These are phyloP conservation scores for Salinomyces thailandicus DNA, from an alignment of 2,329 filamentous ascomycete species.

Conservation along the genomic window DNA sequence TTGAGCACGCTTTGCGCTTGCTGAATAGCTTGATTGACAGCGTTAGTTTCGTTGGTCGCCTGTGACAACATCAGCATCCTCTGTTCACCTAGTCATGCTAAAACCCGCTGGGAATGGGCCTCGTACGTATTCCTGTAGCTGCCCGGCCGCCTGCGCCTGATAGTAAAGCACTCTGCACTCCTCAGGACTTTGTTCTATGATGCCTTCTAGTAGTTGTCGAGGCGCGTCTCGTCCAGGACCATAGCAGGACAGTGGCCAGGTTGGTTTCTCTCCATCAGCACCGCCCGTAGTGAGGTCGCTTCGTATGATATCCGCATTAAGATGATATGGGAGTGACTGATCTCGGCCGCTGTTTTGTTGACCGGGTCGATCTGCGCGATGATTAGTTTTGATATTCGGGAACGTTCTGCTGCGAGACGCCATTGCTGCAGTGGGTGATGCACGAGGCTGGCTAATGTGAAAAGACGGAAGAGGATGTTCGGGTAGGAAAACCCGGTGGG, in stretches of 20 bases:
- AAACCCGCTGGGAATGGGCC: too few relatives aligned
- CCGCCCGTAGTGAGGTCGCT: slow-evolving; percentile 29
- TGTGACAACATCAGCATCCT: slow-evolving; percentile 3
- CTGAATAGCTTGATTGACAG: slow-evolving; percentile 13
- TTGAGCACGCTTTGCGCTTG: slow-evolving; percentile 55
- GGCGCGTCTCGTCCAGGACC: slow-evolving; percentile 68
- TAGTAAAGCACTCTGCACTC: slow-evolving; percentile 70
- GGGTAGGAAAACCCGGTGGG: too few relatives aligned
- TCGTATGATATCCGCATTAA: slow-evolving; percentile 50
- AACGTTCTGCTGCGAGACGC: too few relatives aligned
- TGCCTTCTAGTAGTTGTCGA: slow-evolving; percentile 72
- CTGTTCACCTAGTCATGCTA: slow-evolving; percentile 26
- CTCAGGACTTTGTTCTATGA: slow-evolving; percentile 77
- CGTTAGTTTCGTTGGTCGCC: slow-evolving; percentile 10
- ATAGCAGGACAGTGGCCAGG: slow-evolving; percentile 82
- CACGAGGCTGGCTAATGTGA: too few relatives aligned
- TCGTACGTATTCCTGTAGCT: background rate
- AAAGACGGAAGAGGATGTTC: too few relatives aligned
- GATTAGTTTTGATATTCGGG: too few relatives aligned
- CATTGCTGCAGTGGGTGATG: too few relatives aligned
- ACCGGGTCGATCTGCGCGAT: slow-evolving; percentile 8
- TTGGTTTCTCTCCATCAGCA: slow-evolving; percentile 61
- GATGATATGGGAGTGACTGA: slow-evolving; percentile 30
- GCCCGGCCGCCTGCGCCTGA: slow-evolving; percentile 33
- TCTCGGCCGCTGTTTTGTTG: slow-evolving; percentile 2